Conservation (phyloP, 441 rosid genomes). For the Populus hybrid region DNA sequence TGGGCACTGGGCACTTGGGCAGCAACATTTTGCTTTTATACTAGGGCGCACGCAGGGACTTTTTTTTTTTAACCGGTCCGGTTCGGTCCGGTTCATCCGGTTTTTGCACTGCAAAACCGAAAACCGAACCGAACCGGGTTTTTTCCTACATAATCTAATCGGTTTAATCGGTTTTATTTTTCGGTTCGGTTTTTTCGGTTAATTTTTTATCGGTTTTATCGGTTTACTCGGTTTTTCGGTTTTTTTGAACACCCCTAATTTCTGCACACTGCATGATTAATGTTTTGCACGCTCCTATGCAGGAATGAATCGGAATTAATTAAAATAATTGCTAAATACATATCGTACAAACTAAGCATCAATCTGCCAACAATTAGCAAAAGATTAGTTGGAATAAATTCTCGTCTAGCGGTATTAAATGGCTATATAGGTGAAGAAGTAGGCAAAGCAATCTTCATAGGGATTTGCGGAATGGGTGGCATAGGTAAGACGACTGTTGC, state of each 20-base stretch:
- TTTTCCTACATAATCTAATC: too few relatives aligned
- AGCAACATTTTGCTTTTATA: too few relatives aligned
- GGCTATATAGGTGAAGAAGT: conserved; percentile 7
- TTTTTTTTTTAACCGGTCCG: too few relatives aligned
- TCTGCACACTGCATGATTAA: neutral
- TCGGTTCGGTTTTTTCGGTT: too few relatives aligned
- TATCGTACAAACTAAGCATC: accelerated
- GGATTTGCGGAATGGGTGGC: conserved; percentile 23
- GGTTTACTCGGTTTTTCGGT: too few relatives aligned
- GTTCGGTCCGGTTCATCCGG: too few relatives aligned
- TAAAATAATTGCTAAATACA: accelerated
- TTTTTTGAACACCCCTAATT: neutral
- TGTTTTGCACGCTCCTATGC: neutral
- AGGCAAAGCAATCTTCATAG: neutral
- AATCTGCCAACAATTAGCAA: neutral
- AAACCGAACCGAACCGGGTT: too few relatives aligned
- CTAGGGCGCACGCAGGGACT: too few relatives aligned
- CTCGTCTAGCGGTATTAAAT: neutral
- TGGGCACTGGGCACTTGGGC: too few relatives aligned
- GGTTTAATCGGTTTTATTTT: too few relatives aligned
- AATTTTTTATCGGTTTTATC: too few relatives aligned
- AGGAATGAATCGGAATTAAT: neutral
- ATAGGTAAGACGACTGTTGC: conserved; percentile 13
- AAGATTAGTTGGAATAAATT: conserved; percentile 11
- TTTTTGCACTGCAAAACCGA: too few relatives aligned